Evolutionary conservation across 148 eudicot genomes (phyloP), one percentile per base, ranked within the genome.

Genomic region (Rhododendron ferrugineum): DNA sequence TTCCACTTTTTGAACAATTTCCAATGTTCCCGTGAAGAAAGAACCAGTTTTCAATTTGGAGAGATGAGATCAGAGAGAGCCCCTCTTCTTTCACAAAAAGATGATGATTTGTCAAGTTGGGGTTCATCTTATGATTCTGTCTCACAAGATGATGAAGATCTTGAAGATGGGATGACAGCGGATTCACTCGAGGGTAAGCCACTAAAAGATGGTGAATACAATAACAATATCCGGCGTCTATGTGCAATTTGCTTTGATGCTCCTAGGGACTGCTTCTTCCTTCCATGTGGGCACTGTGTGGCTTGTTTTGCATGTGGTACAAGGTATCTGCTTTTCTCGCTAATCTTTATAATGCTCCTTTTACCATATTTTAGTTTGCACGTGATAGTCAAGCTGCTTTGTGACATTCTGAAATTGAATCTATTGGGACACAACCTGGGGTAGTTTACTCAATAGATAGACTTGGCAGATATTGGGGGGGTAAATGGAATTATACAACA

Each of bases 241-340:
- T 96, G 98, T 89, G 96, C 93, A 37, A 91, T 96, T 70, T 96
- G 98, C 88, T 96, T 91, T 79, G 96, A 94, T 86, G 94, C 95
- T 89, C 93, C 95, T 3, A 94, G 92, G 86, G 94, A 96, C 85
- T 90, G 96, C 88, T 96, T 96, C 90, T 96, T 96, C 91, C 90
- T 96, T 83, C 98, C 98, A 32, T 96, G 98, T 80, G 98, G 98
- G 52, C 98, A 94, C 82, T 91, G 94, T 84, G 94, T 94, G 47
- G 86, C 94, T 78, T 96, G 98, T 84, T 96, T 91, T 90, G 87
- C 87, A 82, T 96, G 98, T 72, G 98, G 94, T 77, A 87, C 91
- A 82, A 94, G 93, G 95, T 93, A 87, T 83, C 54, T 88, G 13
- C 66, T 79, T 37, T 26, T 81, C 30, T 26, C 81, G 9, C 73